phyloP scores from a whole-genome alignment of 208 protist genomes.

The Herpetomonas muscarum region DNA sequence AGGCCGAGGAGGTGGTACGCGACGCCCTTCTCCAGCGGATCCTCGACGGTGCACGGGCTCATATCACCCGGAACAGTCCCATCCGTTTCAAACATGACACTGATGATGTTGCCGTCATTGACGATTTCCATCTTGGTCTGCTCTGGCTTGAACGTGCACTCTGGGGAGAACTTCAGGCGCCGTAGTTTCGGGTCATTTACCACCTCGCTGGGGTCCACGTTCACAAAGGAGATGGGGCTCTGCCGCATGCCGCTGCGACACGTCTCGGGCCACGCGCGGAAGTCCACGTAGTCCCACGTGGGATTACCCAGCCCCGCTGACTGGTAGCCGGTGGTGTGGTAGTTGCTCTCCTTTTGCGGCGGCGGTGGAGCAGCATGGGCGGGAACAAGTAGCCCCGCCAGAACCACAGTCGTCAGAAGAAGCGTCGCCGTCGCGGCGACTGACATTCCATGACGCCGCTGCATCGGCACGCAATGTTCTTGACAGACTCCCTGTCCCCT shows the following conservation, averaged over 20 bases:
- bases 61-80: slow-evolving; percentile 19
- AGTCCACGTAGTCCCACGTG: slow-evolving; percentile 44
- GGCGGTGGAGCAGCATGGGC: slow-evolving; percentile 7
- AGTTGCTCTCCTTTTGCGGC: slow-evolving; percentile 47
- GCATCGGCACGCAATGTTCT: too few relatives aligned
- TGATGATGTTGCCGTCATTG: slow-evolving; percentile 48
- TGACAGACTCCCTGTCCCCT: too few relatives aligned
- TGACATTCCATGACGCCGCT: neutral
- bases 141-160: slow-evolving; percentile 46
- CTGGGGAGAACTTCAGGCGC: slow-evolving; percentile 46
- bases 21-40: slow-evolving; percentile 33
- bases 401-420: slow-evolving; percentile 4
- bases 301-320: slow-evolving; percentile 11
- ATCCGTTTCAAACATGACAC: slow-evolving; percentile 30
- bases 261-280: slow-evolving; percentile 36
- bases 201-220: slow-evolving; percentile 44
- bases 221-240: slow-evolving; percentile 69
- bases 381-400: too few relatives aligned
- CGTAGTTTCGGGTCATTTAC: slow-evolving; percentile 18
- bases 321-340: slow-evolving; percentile 41
- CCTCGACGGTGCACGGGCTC: slow-evolving; percentile 47
- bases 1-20: slow-evolving; percentile 54
- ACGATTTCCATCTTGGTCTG: slow-evolving; percentile 50
- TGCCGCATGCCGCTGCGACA: slow-evolving; percentile 50
- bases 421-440: neutral